Evolutionary conservation across 345 rosid species (phyloP), one percentile per base, ranked within the genome.

Genomic region (Pistacia vera): DNA sequence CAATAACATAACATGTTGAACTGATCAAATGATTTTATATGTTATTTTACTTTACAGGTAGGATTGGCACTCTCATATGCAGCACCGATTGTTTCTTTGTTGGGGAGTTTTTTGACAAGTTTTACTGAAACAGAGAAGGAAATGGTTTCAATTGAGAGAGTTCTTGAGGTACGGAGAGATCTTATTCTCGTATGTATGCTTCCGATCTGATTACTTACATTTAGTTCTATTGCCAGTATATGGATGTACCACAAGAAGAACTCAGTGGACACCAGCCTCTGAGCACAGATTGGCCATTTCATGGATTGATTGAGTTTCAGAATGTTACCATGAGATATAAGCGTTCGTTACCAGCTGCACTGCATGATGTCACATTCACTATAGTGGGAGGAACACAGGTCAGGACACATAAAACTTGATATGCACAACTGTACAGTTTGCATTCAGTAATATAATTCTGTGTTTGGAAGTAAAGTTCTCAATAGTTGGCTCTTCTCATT

Each of bases 61-160:
- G 98, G 97, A 70, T 87, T 93, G 87, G 97, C 97, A 17, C 96
- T 95, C 74, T 93, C 98, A 48, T 95, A 91, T 82, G 93, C 97
- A 72, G 87, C 98, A 78, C 98, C 98, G 54, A 66, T 88, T 36
- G 98, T 95, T 82, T 93, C 98, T 69, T 75, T 86, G 72, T 78
- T 95, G 72, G 98, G 98, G 81, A 93, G 83, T 78, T 95, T 95
- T 74, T 85, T 95, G 74, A 84, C 98, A 70, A 95, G 95, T 83
- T 93, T 95, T 80, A 90, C 98, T 18, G 98, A 95, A 86, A 93
- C 98, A 52, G 99, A 95, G 81, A 95, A 93, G 75, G 99, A 95
- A 83, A 90, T 95, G 95, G 98, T 95, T 74, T 87, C 98, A 46
- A 68, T 95, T 71, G 98, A 95, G 89, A 93, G 98, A 83, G 90